These are phyloP conservation scores for Tricholoma furcatifolium DNA, from an alignment of 768 basidiomycete genomes.

Conservation along the genomic window DNA sequence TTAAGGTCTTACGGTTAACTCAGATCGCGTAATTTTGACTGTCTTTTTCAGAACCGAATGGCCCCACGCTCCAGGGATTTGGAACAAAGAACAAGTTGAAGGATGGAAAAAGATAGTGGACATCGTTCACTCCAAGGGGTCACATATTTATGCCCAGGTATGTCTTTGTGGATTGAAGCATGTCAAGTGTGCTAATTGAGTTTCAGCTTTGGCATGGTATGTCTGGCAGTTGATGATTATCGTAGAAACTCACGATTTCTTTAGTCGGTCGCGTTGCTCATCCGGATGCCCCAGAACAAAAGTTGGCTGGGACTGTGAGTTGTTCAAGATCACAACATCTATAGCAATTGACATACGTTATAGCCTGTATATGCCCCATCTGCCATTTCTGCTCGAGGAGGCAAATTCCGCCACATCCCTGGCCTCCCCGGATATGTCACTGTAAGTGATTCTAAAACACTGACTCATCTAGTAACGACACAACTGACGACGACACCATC, in stretches of 20 bases:
- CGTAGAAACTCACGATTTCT: neutral
- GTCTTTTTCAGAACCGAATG: constrained; percentile 37
- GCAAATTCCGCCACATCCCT: constrained; percentile 38
- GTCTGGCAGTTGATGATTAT: neutral
- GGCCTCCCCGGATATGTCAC: constrained; percentile 38
- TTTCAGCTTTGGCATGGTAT: constrained; percentile 37
- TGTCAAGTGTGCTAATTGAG: neutral
- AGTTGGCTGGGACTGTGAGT: constrained; percentile 29
- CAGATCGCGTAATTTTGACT: neutral
- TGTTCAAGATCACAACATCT: neutral
- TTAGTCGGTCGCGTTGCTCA: constrained; percentile 35
- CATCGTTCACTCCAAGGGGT: constrained; percentile 44
- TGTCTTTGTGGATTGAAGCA: neutral
- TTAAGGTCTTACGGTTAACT: neutral
- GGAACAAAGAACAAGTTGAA: constrained; percentile 40
- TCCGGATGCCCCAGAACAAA: constrained; percentile 39
- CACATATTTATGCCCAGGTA: constrained; percentile 45
- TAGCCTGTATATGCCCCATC: constrained; percentile 47
- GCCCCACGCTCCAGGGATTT: constrained; percentile 45
- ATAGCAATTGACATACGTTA: neutral
- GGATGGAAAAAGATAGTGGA: constrained; percentile 48
- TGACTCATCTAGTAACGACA: neutral
- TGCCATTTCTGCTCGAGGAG: constrained; percentile 39
- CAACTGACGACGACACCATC: neutral
- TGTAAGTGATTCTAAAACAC: constrained; percentile 23